Percentiles rank a stretch among this genome's conserved stretches.
Evolutionary conservation across 2,329 filamentous ascomycete genomes (phyloP).

Genomic region (Westerdykella ornata): DNA sequence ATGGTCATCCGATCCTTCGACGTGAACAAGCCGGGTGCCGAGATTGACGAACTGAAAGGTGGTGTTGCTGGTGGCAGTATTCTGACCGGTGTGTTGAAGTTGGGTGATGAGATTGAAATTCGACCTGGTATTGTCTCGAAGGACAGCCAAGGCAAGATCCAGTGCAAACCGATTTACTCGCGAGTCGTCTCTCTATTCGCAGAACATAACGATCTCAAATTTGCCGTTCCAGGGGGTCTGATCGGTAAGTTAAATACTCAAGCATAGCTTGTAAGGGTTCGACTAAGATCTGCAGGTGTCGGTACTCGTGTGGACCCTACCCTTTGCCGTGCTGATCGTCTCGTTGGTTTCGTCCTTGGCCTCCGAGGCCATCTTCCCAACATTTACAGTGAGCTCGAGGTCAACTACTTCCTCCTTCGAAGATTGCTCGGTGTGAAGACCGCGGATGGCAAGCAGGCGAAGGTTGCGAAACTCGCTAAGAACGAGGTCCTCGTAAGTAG

Average conservation of each 20-base stretch:
- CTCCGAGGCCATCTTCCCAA: constrained; percentile 88
- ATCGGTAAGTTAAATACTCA: constrained; percentile 51
- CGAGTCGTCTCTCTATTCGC: constrained; percentile 92
- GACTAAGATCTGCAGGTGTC: constrained; percentile 52
- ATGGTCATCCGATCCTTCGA: constrained; percentile 99
- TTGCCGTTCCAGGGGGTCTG: constrained; percentile 92
- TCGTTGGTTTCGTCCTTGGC: constrained; percentile 95
- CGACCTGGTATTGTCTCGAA: constrained; percentile 96
- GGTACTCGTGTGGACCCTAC: constrained; percentile 96
- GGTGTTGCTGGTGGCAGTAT: constrained; percentile 98
- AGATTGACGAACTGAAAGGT: constrained; percentile 97
- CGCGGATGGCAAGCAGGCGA: constrained; percentile 96
- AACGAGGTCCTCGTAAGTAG: constrained; percentile 71
- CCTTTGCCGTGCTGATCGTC: constrained; percentile 95
- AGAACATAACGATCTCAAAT: constrained; percentile 97
- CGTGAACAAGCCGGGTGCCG: constrained; percentile 98
- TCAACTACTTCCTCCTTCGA: constrained; percentile 94
- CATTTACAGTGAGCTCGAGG: constrained; percentile 97
- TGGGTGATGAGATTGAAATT: constrained; percentile 97
- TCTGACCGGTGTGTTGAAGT: constrained; percentile 90
- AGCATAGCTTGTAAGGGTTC: background rate
- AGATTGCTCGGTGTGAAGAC: constrained; percentile 94
- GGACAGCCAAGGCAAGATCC: constrained; percentile 85
- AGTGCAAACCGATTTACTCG: constrained; percentile 96
- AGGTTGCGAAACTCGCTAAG: constrained; percentile 96